Percentiles rank a stretch among this genome's conserved stretches.
phyloP scores from a whole-genome alignment of 257 asterid genomes.

The Solanum ossicruentum region DNA sequence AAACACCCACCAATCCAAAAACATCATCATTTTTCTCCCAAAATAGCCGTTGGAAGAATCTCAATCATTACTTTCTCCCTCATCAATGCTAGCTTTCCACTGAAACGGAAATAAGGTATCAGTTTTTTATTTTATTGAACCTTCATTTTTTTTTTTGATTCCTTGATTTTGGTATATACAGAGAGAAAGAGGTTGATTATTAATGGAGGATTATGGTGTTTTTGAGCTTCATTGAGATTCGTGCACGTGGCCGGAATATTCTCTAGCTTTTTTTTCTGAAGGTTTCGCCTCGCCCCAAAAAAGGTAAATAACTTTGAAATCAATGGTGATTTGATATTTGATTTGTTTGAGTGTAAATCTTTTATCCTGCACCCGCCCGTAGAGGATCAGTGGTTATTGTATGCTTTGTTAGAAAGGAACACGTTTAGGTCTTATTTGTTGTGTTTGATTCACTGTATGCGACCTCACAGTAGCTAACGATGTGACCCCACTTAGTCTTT shows the following conservation, averaged over 20 bases:
- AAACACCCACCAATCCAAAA: neutral
- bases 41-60: neutral
- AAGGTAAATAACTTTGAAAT: constrained; percentile 26
- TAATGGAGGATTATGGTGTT: constrained; percentile 2
- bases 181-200: neutral
- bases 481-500: neutral
- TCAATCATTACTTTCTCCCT: neutral
- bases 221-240: constrained; percentile 11
- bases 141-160: neutral
- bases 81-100: neutral
- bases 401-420: neutral
- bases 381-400: neutral
- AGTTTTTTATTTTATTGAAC: neutral
- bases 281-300: constrained; percentile 5
- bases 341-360: neutral
- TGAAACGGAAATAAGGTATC: neutral
- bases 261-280: neutral
- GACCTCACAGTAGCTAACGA: neutral
- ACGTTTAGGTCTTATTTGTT: neutral
- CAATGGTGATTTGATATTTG: neutral
- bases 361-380: constrained; percentile 3
- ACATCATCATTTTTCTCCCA: neutral
- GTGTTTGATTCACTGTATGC: neutral
- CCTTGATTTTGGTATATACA: neutral
- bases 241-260: neutral